phyloP scores from a whole-genome alignment of 2,329 filamentous ascomycete species.

The Calycina herbarum region DNA sequence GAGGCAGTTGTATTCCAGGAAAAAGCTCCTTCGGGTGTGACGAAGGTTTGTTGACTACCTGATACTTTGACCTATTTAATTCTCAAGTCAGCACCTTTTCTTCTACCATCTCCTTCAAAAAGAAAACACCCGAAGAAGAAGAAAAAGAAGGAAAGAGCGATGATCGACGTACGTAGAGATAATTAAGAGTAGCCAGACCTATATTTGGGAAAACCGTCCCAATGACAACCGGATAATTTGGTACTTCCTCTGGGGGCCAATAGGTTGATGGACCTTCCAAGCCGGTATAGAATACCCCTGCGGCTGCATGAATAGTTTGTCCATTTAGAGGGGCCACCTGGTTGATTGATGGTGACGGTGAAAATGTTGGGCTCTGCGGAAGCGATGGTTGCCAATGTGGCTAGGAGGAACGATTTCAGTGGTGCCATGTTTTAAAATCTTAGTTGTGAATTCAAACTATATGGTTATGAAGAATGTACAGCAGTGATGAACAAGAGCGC shows the following conservation, averaged over 20 bases:
- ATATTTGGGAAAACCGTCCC: conserved; percentile 19
- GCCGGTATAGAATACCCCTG: conserved; percentile 51
- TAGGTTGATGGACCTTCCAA: conserved; percentile 46
- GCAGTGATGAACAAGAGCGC: too few relatives aligned
- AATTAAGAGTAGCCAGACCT: neutral
- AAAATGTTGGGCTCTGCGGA: conserved; percentile 3
- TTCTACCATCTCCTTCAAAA: too few relatives aligned
- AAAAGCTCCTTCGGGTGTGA: conserved; percentile 49
- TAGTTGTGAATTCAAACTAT: too few relatives aligned
- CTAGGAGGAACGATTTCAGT: neutral
- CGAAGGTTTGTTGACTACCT: conserved; percentile 63
- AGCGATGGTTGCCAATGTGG: neutral
- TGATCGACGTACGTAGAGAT: conserved; percentile 17
- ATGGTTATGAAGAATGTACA: neutral
- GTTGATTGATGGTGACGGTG: conserved; percentile 5
- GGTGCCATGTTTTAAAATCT: neutral
- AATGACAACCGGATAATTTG: conserved; percentile 20
- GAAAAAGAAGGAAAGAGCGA: too few relatives aligned
- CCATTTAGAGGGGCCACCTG: conserved; percentile 43
- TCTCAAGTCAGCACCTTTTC: neutral
- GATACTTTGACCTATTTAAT: conserved; percentile 51
- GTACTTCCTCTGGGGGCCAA: conserved; percentile 43
- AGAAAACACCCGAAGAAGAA: too few relatives aligned
- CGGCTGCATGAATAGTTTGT: conserved; percentile 47
- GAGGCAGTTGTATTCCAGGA: too few relatives aligned